Evolutionary conservation across 768 basidiomycete species (phyloP).

Genomic region (Lactarius vividus): DNA sequence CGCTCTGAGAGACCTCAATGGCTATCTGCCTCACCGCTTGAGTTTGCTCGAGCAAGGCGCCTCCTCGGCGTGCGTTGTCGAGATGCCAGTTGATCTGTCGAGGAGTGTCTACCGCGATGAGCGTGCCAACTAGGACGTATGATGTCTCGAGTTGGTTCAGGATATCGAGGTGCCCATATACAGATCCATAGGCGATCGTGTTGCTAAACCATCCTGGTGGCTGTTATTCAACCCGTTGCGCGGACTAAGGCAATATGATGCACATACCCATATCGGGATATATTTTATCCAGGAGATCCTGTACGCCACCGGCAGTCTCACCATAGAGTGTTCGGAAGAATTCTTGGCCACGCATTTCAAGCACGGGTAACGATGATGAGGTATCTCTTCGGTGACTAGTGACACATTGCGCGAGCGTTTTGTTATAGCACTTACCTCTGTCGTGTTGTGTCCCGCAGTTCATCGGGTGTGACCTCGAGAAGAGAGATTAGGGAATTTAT

Average conservation of each 20-base stretch:
- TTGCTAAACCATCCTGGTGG: conserved; percentile 51
- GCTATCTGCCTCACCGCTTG: conserved; percentile 54
- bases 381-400: conserved; percentile 38
- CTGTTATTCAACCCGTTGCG: not conserved
- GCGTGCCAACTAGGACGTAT: conserved; percentile 57
- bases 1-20: conserved; percentile 46
- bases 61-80: conserved; percentile 50
- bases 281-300: conserved; percentile 45
- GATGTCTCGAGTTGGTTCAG: conserved; percentile 55
- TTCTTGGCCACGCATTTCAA: conserved; percentile 41
- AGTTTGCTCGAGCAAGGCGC: conserved; percentile 52
- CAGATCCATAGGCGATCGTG: conserved; percentile 54
- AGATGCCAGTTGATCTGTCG: conserved; percentile 68
- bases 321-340: conserved; percentile 55
- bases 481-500: conserved; percentile 58
- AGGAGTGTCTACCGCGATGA: conserved; percentile 61
- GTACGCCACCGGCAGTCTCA: conserved; percentile 49
- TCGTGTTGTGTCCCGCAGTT: conserved; percentile 46
- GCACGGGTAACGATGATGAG: conserved; percentile 43
- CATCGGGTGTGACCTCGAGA: conserved; percentile 50
- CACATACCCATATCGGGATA: conserved; percentile 64
- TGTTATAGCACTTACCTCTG: conserved; percentile 41
- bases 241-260: not conserved
- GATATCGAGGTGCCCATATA: conserved; percentile 49
- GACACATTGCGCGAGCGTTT: not conserved